Percentiles rank a stretch among this genome's conserved stretches.
Conservation (phyloP, 495 filamentous ascomycete genomes). For the Daldinia caldariorum region DNA sequence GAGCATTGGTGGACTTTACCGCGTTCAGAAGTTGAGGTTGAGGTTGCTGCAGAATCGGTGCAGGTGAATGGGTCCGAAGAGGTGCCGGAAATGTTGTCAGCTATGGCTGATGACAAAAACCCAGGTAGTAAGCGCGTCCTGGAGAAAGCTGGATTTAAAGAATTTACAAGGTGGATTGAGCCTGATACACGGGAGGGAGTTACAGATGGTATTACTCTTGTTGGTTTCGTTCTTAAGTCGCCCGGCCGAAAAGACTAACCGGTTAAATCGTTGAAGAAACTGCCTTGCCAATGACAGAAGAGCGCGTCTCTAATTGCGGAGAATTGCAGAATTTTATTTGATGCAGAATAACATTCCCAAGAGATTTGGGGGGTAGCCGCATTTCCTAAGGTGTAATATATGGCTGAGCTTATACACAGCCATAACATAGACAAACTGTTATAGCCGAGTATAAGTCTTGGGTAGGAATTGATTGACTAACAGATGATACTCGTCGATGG, state of each 20-base stretch:
- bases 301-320: not conserved
- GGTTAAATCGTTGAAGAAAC: conserved; percentile 1
- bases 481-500: too few relatives aligned
- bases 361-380: not conserved
- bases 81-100: conserved; percentile 47
- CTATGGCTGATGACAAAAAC: conserved; percentile 44
- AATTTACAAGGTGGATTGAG: conserved; percentile 45
- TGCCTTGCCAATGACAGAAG: not conserved
- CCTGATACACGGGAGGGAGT: conserved; percentile 30
- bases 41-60: conserved; percentile 40
- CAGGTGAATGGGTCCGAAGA: conserved; percentile 32
- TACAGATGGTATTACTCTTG: conserved; percentile 2
- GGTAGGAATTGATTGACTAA: conserved; percentile 12
- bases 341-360: not conserved
- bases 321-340: not conserved
- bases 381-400: conserved; percentile 3
- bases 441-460: not conserved
- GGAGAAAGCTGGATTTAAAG: conserved; percentile 49
- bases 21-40: conserved; percentile 46
- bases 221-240: conserved; percentile 28
- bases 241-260: not conserved
- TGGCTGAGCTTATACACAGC: conserved; percentile 1
- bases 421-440: not conserved
- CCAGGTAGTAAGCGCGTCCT: conserved; percentile 48
- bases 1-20: conserved; percentile 49